Evolutionary conservation across 305 asterid species (phyloP), one percentile per base, ranked within the genome.

Genomic region (Andrographis paniculata): DNA sequence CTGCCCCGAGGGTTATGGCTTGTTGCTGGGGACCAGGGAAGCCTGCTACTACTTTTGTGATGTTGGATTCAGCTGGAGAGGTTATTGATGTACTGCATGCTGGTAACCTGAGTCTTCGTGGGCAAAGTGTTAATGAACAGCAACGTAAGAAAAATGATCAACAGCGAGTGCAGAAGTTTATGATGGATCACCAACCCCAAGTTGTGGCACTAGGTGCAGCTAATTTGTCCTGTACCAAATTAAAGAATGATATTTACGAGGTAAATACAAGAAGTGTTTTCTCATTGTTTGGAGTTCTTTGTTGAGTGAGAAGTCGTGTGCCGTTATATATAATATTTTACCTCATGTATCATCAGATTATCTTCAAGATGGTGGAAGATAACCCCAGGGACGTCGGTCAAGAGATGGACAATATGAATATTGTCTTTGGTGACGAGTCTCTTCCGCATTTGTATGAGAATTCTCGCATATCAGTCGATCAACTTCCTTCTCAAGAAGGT

Each of bases 1-100:
- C 83, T 57, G 78, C 87, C 46, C 96, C 96, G 44, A 71, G 99
- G 73, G 99, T 92, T 39, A 75, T 92, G 94, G 99, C 96, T 57
- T 87, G 99, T 78, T 92, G 99, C 66, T 87, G 99, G 99, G 99
- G 99, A 31, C 95, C 94, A 31, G 96, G 99, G 52, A 87, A 83
- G 66, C 99, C 96, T 22, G 82, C 94, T 28, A 91, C 96, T 16
- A 92, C 96, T 49, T 87, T 92, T 63, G 96, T 75, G 52, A 92
- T 92, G 96, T 54, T 92, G 81, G 96, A 92, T 77, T 79, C 99
- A 44, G 74, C 95, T 51, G 99, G 96, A 58, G 99, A 87, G 71
- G 93, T 92, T 58, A 50, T 81, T 59, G 99, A 87, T 71, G 80
- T 92, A 37, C 62, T 92, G 58, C 77, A 77, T 62, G 94, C 96